Evolutionary conservation across 2,329 filamentous ascomycete species (phyloP), one percentile per base, ranked within the genome.

Genomic region (Nigrograna mackinnonii): DNA sequence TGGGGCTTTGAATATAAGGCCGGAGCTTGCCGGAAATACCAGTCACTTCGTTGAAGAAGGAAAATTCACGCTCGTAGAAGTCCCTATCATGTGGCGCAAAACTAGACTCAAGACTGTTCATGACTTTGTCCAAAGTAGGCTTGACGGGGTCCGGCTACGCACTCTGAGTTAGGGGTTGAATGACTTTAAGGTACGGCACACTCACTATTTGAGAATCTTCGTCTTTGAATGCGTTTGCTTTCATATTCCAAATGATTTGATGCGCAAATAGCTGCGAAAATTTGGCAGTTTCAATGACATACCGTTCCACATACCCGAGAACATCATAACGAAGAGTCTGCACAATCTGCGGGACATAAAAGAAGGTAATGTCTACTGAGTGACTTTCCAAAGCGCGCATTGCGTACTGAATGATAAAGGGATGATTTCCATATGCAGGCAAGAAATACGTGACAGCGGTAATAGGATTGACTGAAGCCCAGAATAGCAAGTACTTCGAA

Each of bases 181-280:
- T 14, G 18, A 13, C 14, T 3, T 30, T 5, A 24, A 6, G 14
- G 3, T 5, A 6, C 17, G 3, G 13, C n/a, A 4, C 14, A 70
- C 84, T 77, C 75, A 89, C 85, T 50, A 95, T 82, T 57, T 87
- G 83, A 12, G 87, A 91, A 54, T 96, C 90, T 58, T 99, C 92
- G 53, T 99, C 95, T 68, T 96, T 99, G 78, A 89, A 99, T 1
- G 91, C 89, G 67, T 99, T 99, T 22, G 94, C 94, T 68, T 97
- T 99, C 87, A 99, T 99, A 67, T 99, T 99, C 94, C 95, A 99
- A 64, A 99, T 99, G 54, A 99, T 97, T 61, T 99, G 94, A 67
- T 99, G 95, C 2, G 95, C 92, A 69, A 99, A 99, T 6, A 97
- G 75, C 68, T 97, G 94, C n/a, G 94, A 97, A 62, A 96, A 91